Conservation (phyloP, 2,329 filamentous ascomycete genomes). For the Fusarium agapanthi region DNA sequence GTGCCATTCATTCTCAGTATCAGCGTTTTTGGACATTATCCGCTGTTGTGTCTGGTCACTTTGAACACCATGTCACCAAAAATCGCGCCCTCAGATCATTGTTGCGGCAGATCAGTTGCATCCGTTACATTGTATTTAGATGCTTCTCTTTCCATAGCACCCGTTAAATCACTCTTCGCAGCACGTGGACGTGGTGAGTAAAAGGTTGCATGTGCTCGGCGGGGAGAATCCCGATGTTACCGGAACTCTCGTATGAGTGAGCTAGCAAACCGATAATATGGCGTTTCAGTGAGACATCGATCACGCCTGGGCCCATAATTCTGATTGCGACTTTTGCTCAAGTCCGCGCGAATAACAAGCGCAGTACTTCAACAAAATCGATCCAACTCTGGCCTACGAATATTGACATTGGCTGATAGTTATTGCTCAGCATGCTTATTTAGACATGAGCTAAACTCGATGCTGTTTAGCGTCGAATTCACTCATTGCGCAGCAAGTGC, state of each 20-base stretch:
- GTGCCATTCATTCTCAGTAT: not conserved
- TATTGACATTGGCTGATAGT: conserved; percentile 1
- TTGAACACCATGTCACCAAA: conserved; percentile 9
- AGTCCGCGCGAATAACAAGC: conserved; percentile 27
- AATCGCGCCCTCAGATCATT: conserved; percentile 3
- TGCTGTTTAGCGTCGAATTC: conserved; percentile 11
- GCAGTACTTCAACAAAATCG: not conserved
- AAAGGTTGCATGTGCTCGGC: conserved; percentile 3
- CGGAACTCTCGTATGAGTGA: not conserved
- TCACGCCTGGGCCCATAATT: conserved; percentile 22
- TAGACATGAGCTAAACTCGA: conserved; percentile 1
- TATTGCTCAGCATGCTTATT: conserved; percentile 10
- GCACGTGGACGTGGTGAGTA: conserved; percentile 26
- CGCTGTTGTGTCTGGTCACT: conserved; percentile 2
- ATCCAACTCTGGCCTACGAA: not conserved
- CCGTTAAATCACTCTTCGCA: not conserved
- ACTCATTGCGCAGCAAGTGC: not conserved
- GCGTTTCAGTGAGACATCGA: not conserved
- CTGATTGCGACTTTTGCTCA: conserved; percentile 6
- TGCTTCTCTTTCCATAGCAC: not conserved
- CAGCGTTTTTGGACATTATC: conserved; percentile 9
- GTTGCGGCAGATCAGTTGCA: not conserved
- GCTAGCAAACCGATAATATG: not conserved
- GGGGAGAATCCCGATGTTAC: conserved; percentile 30
- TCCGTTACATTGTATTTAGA: not conserved